Percentiles rank a stretch among this genome's conserved stretches.
Evolutionary conservation across 192 early-diverging fungal species (phyloP).

Genomic region (Backusella circina): DNA sequence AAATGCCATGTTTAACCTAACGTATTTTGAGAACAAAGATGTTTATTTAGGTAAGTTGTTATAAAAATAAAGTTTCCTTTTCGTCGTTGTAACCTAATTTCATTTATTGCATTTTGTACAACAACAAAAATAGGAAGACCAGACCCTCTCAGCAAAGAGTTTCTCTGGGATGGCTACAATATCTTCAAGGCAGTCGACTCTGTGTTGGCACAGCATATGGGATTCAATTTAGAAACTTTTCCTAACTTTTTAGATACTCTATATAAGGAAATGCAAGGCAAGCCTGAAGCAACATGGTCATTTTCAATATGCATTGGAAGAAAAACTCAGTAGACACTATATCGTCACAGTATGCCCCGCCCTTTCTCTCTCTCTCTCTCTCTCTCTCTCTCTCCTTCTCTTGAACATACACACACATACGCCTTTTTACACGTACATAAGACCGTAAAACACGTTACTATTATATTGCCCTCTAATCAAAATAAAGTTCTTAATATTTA

Average conservation of each 20-base stretch:
- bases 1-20: background rate
- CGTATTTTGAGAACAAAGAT: slow-evolving; percentile 10
- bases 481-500: background rate
- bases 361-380: background rate
- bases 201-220: background rate
- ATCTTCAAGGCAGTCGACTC: slow-evolving; percentile 6
- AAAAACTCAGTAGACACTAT: background rate
- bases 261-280: background rate
- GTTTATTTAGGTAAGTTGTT: slow-evolving; percentile 16
- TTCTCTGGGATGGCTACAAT: slow-evolving; percentile 13
- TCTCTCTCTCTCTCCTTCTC: background rate
- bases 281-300: slow-evolving; percentile 13
- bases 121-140: background rate
- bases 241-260: background rate
- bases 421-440: background rate
- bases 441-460: background rate
- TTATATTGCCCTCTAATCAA: background rate
- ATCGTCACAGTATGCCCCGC: background rate
- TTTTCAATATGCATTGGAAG: slow-evolving; percentile 9
- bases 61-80: background rate
- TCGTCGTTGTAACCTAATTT: background rate
- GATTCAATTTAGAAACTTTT: background rate
- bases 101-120: background rate
- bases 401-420: background rate
- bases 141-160: slow-evolving; percentile 9